phyloP scores from a whole-genome alignment of 2,329 filamentous ascomycete genomes.

The Fusarium austroafricanum region DNA sequence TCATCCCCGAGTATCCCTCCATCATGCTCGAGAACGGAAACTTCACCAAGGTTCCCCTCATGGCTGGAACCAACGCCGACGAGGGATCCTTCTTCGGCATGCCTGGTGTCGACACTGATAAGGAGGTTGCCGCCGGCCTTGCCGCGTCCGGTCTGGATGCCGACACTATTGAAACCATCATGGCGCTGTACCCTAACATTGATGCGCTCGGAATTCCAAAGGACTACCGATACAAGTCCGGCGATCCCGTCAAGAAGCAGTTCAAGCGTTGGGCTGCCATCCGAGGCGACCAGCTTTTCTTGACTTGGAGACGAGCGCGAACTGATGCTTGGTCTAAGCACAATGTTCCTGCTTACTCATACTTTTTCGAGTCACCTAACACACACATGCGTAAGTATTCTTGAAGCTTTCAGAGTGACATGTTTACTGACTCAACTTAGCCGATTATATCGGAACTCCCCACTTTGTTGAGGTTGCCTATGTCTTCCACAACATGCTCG shows the following conservation, averaged over 20 bases:
- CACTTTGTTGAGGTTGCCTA: slow-evolving; percentile 48
- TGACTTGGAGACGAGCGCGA: slow-evolving; percentile 64
- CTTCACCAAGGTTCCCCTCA: slow-evolving; percentile 72
- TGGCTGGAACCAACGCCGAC: slow-evolving; percentile 72
- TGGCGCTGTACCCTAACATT: slow-evolving; percentile 39
- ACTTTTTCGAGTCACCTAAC: slow-evolving; percentile 57
- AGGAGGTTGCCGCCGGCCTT: slow-evolving; percentile 21
- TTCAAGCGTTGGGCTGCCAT: slow-evolving; percentile 67
- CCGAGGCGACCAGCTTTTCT: slow-evolving; percentile 64
- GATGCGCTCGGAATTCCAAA: slow-evolving; percentile 37
- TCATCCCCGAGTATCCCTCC: slow-evolving; percentile 56
- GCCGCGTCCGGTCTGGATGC: slow-evolving; percentile 8
- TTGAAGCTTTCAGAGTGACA: no score
- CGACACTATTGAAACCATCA: slow-evolving; percentile 20
- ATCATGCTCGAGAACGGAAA: slow-evolving; percentile 63
- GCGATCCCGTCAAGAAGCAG: slow-evolving; percentile 46
- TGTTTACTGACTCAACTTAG: background rate
- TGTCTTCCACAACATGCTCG: slow-evolving; percentile 65
- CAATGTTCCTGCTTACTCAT: slow-evolving; percentile 64
- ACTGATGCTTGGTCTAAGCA: slow-evolving; percentile 64
- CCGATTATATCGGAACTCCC: slow-evolving; percentile 38
- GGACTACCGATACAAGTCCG: slow-evolving; percentile 22
- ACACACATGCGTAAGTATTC: slow-evolving; percentile 28
- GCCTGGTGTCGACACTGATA: slow-evolving; percentile 51
- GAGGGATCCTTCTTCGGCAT: slow-evolving; percentile 69